Conservation (phyloP, 2,329 filamentous ascomycete species). For the Fusarium sp. region DNA sequence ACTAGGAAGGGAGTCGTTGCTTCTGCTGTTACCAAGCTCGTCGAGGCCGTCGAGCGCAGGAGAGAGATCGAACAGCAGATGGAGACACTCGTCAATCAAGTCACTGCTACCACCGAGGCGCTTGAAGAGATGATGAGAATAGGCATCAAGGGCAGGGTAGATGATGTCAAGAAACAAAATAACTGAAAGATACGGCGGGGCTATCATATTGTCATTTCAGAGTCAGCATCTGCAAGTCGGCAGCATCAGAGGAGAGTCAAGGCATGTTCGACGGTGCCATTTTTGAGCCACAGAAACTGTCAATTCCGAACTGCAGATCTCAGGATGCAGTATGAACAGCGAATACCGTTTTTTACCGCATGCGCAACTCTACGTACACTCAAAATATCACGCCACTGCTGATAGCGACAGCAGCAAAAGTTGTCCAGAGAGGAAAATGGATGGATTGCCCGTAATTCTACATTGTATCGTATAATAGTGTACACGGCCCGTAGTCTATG, state of each 20-base stretch:
- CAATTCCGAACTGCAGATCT: not conserved
- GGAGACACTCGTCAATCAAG: conserved; percentile 37
- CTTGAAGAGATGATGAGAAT: conserved; percentile 48
- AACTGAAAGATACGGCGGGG: not conserved
- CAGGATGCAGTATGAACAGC: not conserved
- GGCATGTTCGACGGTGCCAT: not conserved
- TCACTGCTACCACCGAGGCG: conserved; percentile 33
- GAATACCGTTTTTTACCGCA: not conserved
- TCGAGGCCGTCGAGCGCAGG: conserved; percentile 42
- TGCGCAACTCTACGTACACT: not conserved
- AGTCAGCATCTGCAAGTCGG: not conserved
- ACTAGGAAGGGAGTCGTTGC: conserved; percentile 34
- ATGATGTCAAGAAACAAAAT: conserved; percentile 34
- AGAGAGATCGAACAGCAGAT: conserved; percentile 46
- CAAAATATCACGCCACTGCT: conserved; percentile 39
- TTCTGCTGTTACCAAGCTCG: conserved; percentile 30
- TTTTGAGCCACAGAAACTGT: not conserved
- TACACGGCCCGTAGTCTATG: conserved; percentile 36
- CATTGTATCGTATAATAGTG: conserved; percentile 39
- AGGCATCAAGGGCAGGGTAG: conserved; percentile 45
- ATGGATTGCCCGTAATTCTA: conserved; percentile 42
- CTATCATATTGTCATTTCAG: not conserved
- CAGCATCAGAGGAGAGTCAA: not conserved
- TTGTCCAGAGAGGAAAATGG: conserved; percentile 38
- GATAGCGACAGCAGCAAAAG: not conserved